These are phyloP conservation scores for Schizosaccharomyces pombe DNA, from an alignment of 805 yeast species.

Conservation along the genomic window DNA sequence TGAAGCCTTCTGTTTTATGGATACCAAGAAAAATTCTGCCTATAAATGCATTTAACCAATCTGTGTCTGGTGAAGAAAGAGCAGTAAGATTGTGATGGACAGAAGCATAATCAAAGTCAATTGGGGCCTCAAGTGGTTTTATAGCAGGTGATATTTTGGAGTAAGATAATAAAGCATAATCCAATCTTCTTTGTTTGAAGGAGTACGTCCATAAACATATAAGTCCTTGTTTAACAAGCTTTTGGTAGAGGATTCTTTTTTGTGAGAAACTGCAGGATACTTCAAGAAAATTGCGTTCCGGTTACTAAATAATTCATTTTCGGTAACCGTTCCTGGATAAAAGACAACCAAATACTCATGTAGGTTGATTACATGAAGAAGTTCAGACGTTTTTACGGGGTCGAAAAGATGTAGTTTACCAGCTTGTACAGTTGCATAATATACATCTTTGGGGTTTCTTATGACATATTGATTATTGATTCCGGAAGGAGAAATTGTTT, in stretches of 20 bases:
- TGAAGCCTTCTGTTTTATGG: conserved; percentile 47
- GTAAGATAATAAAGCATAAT: conserved; percentile 32
- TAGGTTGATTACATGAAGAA: conserved; percentile 57
- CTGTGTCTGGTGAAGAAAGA: background rate
- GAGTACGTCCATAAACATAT: conserved; percentile 53
- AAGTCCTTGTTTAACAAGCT: conserved; percentile 37
- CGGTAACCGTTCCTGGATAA: conserved; percentile 64
- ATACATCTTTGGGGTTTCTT: background rate
- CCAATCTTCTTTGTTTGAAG: conserved; percentile 78
- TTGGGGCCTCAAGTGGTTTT: background rate
- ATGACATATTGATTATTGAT: background rate
- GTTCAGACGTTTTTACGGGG: conserved; percentile 31
- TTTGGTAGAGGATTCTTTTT: conserved; percentile 59
- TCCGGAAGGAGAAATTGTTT: background rate
- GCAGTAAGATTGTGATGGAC: background rate
- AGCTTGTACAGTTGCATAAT: conserved; percentile 25
- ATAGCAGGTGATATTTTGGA: conserved; percentile 22
- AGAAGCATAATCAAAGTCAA: background rate
- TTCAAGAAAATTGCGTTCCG: conserved; percentile 50
- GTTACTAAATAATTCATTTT: conserved; percentile 60
- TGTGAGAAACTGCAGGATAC: conserved; percentile 34
- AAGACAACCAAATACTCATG: conserved; percentile 45
- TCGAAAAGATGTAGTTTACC: conserved; percentile 73
- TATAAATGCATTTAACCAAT: conserved; percentile 68
- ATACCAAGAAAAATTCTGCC: conserved; percentile 64